A percentile compares a stretch with the other conserved stretches of the same genome.
Conservation (phyloP, 345 rosid genomes). For the Theobroma cacao region DNA sequence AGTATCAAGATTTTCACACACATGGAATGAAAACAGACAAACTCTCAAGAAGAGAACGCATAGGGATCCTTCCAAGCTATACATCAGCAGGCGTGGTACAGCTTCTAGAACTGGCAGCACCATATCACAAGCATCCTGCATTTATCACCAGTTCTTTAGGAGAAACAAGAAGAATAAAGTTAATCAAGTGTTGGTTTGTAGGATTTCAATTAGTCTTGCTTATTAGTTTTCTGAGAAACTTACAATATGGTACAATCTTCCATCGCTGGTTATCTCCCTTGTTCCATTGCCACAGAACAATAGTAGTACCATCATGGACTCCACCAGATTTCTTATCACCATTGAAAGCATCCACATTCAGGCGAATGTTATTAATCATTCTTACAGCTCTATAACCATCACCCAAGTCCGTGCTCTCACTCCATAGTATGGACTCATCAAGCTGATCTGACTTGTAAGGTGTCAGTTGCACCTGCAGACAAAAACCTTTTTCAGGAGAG, state of each 20-base stretch:
- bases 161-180: neutral
- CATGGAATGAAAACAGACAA: neutral
- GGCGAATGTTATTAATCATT: slow-evolving; percentile 65
- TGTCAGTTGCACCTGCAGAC: slow-evolving; percentile 56
- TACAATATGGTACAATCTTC: slow-evolving; percentile 74
- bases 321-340: slow-evolving; percentile 74
- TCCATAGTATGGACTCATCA: slow-evolving; percentile 75
- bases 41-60: neutral
- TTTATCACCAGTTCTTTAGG: neutral
- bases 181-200: neutral
- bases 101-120: slow-evolving; percentile 8
- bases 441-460: slow-evolving; percentile 55
- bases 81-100: neutral
- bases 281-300: slow-evolving; percentile 84
- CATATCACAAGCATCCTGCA: slow-evolving; percentile 26
- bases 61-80: slow-evolving; percentile 5
- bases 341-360: slow-evolving; percentile 79
- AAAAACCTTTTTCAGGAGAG: neutral
- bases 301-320: slow-evolving; percentile 62
- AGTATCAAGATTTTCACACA: neutral
- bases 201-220: neutral
- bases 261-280: slow-evolving; percentile 85
- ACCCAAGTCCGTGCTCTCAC: slow-evolving; percentile 46
- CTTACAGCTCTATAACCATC: slow-evolving; percentile 49
- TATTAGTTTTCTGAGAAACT: slow-evolving; percentile 29